These are phyloP conservation scores for Arxiozyma slooffiae DNA, from an alignment of 1,139 yeast genomes.

Conservation along the genomic window DNA sequence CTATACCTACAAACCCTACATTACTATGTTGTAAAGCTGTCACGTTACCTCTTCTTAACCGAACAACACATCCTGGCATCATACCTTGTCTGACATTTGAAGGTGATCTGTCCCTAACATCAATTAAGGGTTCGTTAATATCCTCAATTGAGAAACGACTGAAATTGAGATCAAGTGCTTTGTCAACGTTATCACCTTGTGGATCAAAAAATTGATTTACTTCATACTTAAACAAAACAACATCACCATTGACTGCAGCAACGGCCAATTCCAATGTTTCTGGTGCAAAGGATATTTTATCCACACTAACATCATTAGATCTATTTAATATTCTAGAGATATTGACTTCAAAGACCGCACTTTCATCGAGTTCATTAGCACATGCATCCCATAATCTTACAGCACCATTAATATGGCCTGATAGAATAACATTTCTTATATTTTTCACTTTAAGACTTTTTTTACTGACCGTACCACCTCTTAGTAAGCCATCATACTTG, in stretches of 20 bases:
- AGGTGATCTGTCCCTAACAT: slow-evolving; percentile 35
- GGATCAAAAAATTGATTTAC: slow-evolving; percentile 38
- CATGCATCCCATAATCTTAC: slow-evolving; percentile 77
- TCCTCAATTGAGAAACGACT: slow-evolving; percentile 28
- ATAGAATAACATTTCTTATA: slow-evolving; percentile 53
- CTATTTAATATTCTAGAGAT: slow-evolving; percentile 40
- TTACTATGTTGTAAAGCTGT: slow-evolving; percentile 60
- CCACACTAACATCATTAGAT: slow-evolving; percentile 39
- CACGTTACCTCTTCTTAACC: slow-evolving; percentile 39
- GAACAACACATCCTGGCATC: slow-evolving; percentile 55
- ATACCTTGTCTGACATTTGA: slow-evolving; percentile 50
- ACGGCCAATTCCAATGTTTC: slow-evolving; percentile 69
- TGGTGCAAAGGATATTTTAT: slow-evolving; percentile 62
- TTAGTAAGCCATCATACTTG: slow-evolving; percentile 33
- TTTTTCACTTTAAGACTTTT: slow-evolving; percentile 43
- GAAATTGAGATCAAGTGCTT: slow-evolving; percentile 26
- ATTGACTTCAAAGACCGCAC: slow-evolving; percentile 48
- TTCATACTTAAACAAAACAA: slow-evolving; percentile 68
- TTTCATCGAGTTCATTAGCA: slow-evolving; percentile 60
- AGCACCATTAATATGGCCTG: slow-evolving; percentile 78
- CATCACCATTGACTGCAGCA: slow-evolving; percentile 54
- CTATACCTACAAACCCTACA: slow-evolving; percentile 79
- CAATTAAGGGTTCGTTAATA: slow-evolving; percentile 25
- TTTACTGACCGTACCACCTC: slow-evolving; percentile 62
- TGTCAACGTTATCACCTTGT: slow-evolving; percentile 14